Evolutionary conservation across 2,329 filamentous ascomycete genomes (phyloP), one percentile per base, ranked within the genome.

Genomic region (Aspergillus pseudotamarii): DNA sequence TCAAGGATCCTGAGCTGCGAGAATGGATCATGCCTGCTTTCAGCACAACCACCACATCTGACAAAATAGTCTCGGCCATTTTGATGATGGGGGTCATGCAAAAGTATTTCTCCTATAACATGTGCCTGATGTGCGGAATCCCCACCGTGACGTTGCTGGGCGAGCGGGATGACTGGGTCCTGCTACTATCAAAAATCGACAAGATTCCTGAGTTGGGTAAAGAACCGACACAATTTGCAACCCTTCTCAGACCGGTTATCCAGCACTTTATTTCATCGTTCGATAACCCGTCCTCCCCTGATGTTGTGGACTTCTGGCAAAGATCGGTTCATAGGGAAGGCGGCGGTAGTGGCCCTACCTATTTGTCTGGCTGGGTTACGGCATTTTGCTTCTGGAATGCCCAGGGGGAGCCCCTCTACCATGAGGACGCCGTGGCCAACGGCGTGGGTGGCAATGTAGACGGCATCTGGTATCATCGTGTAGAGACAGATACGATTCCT

Each of bases 291-390:
- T 11, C 53, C 6, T 43, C 26, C 0, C 34, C 46, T 4, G 57
- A 43, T 10, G 53, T 63, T 4, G 12, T 16, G 8, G 51, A 60
- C 4, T 70, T 70, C 53, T 70, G 66, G 66, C 59, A 38, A 38
- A 50, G 16, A 21, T 68, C 62, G 23, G 64, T 45, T 8, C 2
- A 78, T 67, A 6, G 16, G 3, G 50, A 71, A 70, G 45, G 76
- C 70, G 2, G 71, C 68, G 30, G 72, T 55, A 66, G 79, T 77
- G 67, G 80, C 71, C 66, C 71, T 6, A 38, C 23, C 1, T 72
- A 74, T 54, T 63, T 83, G 2, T 80, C 78, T 0, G 83, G 84
- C 6, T 86, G 83, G 83, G 77, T 84, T 58, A 81, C 80, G 0
- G 81, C 78, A 0, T 84, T 85, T 64, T 73, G 80, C 66, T 81